Conservation (phyloP, 257 asterid species). For the Przewalskia tangutica region DNA sequence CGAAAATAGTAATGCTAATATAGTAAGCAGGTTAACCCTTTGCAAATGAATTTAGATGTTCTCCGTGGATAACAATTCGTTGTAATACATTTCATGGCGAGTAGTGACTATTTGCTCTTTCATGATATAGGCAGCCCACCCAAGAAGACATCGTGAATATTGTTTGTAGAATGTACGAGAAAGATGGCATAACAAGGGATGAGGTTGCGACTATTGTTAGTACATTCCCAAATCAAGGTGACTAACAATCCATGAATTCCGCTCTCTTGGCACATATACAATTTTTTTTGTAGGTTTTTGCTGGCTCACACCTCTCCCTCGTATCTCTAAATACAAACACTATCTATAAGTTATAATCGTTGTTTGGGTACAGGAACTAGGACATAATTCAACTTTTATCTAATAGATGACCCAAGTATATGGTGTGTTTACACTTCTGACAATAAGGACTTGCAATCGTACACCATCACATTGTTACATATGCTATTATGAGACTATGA, state of each 20-base stretch:
- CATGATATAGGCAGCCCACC: constrained; percentile 79
- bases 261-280: neutral
- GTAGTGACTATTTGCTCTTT: constrained; percentile 8
- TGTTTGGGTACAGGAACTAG: neutral
- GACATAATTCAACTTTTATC: neutral
- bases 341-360: neutral
- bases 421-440: neutral
- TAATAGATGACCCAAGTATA: neutral
- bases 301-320: neutral
- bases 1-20: neutral
- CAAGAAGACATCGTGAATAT: constrained; percentile 81
- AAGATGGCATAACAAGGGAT: constrained; percentile 66
- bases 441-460: neutral
- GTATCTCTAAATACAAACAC: neutral
- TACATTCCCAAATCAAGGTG: constrained; percentile 91
- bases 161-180: constrained; percentile 75
- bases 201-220: constrained; percentile 51
- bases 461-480: neutral
- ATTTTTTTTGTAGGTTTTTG: neutral
- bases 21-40: neutral
- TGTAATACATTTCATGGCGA: neutral
- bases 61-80: neutral
- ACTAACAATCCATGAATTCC: neutral
- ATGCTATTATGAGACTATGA: neutral
- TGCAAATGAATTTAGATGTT: neutral